Evolutionary conservation across 495 filamentous ascomycete species (phyloP).

Genomic region (Tuber calosporum): DNA sequence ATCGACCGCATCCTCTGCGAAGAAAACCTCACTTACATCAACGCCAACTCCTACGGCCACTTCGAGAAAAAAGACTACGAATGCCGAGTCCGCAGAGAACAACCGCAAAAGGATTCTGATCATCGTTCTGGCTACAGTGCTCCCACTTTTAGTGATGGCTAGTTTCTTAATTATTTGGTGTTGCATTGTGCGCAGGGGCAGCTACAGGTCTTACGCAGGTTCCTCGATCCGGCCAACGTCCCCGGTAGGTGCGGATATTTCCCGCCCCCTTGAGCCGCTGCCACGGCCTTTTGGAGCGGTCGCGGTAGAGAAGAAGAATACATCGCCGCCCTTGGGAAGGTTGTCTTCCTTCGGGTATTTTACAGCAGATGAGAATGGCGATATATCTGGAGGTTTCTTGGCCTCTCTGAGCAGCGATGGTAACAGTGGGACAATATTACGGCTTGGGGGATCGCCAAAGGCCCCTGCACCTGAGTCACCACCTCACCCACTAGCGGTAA

Average conservation of each 20-base stretch:
- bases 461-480: conserved; percentile 17
- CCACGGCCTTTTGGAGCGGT: conserved; percentile 23
- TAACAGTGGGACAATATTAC: conserved; percentile 21
- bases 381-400: conserved; percentile 32
- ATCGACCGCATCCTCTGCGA: not conserved
- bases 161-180: conserved; percentile 34
- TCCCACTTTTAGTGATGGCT: conserved; percentile 32
- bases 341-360: conserved; percentile 34
- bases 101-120: conserved; percentile 32
- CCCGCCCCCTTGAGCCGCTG: conserved; percentile 29
- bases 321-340: conserved; percentile 19
- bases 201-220: conserved; percentile 7
- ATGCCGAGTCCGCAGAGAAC: conserved; percentile 11
- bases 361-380: conserved; percentile 21
- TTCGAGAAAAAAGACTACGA: conserved; percentile 9
- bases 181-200: conserved; percentile 18
- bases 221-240: conserved; percentile 30
- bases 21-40: not conserved
- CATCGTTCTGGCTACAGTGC: conserved; percentile 34
- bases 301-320: conserved; percentile 16
- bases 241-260: conserved; percentile 26
- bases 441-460: conserved; percentile 16
- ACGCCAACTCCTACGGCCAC: conserved; percentile 11
- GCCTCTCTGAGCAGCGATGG: conserved; percentile 24
- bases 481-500: conserved; percentile 16